Conservation (phyloP, 1,284 basidiomycete genomes). For the Ganoderma sp. region DNA sequence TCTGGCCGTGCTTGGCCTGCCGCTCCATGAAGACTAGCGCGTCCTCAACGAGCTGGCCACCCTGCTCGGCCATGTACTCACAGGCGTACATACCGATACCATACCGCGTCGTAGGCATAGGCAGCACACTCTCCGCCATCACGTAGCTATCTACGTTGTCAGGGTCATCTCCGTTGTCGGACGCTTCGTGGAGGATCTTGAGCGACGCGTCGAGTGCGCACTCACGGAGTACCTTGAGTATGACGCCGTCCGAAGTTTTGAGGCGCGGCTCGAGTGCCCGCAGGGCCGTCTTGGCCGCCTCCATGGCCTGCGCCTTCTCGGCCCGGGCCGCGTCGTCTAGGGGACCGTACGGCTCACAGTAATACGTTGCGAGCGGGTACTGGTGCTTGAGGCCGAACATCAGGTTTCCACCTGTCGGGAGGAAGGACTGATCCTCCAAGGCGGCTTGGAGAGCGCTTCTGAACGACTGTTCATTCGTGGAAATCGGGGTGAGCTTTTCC, state of each 20-base stretch:
- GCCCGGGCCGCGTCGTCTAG: too few species aligned
- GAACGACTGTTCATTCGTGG: conserved; percentile 17
- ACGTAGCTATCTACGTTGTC: neutral
- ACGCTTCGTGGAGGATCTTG: conserved; percentile 22
- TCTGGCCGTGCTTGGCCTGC: neutral
- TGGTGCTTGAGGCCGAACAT: conserved; percentile 47
- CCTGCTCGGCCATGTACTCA: neutral
- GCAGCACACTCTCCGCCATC: conserved; percentile 13
- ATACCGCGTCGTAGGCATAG: neutral
- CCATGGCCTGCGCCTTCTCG: neutral
- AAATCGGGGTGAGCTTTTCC: neutral
- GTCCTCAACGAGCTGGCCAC: conserved; percentile 3
- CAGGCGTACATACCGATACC: neutral
- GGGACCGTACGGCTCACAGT: neutral
- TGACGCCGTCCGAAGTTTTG: conserved; percentile 36
- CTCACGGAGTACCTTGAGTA: conserved; percentile 7
- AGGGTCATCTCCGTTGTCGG: too few species aligned
- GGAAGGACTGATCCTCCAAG: conserved; percentile 37
- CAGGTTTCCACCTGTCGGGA: conserved; percentile 43
- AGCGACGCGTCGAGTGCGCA: conserved; percentile 26
- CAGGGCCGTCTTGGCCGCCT: conserved; percentile 3
- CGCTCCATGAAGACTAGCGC: neutral
- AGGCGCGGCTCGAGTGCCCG: conserved; percentile 26
- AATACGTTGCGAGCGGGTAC: conserved; percentile 32
- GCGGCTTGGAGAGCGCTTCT: conserved; percentile 29